Evolutionary conservation across 2,329 filamentous ascomycete species (phyloP).

Genomic region (Arthrobotrys megalospora): DNA sequence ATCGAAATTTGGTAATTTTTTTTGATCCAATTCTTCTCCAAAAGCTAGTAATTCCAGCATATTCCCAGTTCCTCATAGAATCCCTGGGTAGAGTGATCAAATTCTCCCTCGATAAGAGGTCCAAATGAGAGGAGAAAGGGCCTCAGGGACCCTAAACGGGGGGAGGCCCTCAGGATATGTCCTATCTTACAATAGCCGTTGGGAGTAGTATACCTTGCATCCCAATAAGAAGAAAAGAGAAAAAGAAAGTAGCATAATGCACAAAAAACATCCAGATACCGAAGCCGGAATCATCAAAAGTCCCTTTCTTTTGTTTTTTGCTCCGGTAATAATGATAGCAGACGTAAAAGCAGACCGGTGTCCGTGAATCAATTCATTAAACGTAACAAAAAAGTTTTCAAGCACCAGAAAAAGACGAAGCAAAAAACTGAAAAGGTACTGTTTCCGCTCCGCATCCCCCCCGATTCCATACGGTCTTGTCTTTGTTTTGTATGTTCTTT

Average conservation of each 20-base stretch:
- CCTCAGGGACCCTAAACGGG: not conserved
- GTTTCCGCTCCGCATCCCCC: slow-evolving; percentile 22
- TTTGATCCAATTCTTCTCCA: not conserved
- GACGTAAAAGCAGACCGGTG: not conserved
- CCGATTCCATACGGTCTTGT: slow-evolving; percentile 17
- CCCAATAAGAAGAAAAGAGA: slow-evolving; percentile 7
- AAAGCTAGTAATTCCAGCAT: slow-evolving; percentile 13
- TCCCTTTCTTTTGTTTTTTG: slow-evolving; percentile 8
- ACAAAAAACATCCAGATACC: not conserved
- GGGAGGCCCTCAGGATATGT: slow-evolving; percentile 9
- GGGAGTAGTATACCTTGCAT: not conserved
- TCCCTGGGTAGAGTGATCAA: not conserved
- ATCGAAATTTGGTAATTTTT: not conserved
- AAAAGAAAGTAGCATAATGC: slow-evolving; percentile 12
- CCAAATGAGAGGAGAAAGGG: not conserved
- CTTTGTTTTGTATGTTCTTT: slow-evolving; percentile 5
- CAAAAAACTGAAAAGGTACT: slow-evolving; percentile 29
- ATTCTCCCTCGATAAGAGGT: not conserved
- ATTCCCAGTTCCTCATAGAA: slow-evolving; percentile 3
- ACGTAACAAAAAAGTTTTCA: slow-evolving; percentile 23
- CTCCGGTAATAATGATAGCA: slow-evolving; percentile 12
- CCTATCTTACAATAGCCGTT: slow-evolving; percentile 40
- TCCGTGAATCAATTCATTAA: slow-evolving; percentile 39
- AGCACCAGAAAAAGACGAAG: slow-evolving; percentile 34
- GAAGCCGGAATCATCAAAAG: not conserved